Evolutionary conservation across 2,329 filamentous ascomycete genomes (phyloP).

Genomic region (Tricladium varicosporioides): DNA sequence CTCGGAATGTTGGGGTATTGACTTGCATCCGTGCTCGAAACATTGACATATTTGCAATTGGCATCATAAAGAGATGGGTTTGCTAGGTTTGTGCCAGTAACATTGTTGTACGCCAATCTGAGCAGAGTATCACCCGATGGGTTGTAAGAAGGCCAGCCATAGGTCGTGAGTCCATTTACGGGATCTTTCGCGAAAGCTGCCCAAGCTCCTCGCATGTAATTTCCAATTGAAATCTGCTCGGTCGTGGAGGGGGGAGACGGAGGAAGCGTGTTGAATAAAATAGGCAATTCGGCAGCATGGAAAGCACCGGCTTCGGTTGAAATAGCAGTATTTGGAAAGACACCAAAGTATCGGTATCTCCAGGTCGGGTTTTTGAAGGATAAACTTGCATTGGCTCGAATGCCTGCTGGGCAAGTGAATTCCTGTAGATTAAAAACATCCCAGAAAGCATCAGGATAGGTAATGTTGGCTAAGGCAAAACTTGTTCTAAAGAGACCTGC

Average conservation of each 20-base stretch:
- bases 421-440: slow-evolving; percentile 28
- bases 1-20: background rate
- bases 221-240: slow-evolving; percentile 32
- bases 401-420: slow-evolving; percentile 37
- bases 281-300: slow-evolving; percentile 35
- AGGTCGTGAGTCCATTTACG: slow-evolving; percentile 32
- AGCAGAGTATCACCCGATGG: slow-evolving; percentile 25
- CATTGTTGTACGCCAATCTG: slow-evolving; percentile 30
- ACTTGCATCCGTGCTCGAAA: background rate
- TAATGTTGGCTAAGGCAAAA: slow-evolving; percentile 21
- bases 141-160: slow-evolving; percentile 34
- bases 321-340: slow-evolving; percentile 35
- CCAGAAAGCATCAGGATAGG: slow-evolving; percentile 29
- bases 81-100: slow-evolving; percentile 31
- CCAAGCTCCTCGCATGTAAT: slow-evolving; percentile 40
- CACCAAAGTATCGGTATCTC: slow-evolving; percentile 39
- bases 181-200: slow-evolving; percentile 41
- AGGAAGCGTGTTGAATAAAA: slow-evolving; percentile 35
- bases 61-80: slow-evolving; percentile 28
- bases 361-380: slow-evolving; percentile 34
- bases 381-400: slow-evolving; percentile 28
- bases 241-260: slow-evolving; percentile 21
- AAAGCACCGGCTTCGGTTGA: slow-evolving; percentile 35
- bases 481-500: slow-evolving; percentile 31
- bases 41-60: slow-evolving; percentile 25